Conservation (phyloP, 1,139 yeast genomes). For the Nakaseomyces nivariensis region DNA sequence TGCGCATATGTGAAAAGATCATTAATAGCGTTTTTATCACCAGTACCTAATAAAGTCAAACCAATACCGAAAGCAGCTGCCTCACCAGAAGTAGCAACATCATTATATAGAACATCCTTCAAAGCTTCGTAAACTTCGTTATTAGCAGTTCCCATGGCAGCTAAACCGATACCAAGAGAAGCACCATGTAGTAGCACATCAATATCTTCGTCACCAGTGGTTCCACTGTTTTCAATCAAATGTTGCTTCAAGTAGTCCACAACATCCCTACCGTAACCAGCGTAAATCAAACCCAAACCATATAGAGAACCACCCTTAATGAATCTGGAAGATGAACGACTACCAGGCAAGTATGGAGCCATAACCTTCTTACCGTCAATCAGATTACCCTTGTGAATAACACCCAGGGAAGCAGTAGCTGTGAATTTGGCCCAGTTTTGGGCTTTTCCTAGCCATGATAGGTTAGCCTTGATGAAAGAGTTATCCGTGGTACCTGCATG, state of each 20-base stretch:
- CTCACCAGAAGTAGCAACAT: conserved; percentile 90
- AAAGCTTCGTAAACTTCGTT: conserved; percentile 70
- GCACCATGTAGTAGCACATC: conserved; percentile 95
- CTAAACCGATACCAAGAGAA: conserved; percentile 89
- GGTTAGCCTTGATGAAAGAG: conserved; percentile 77
- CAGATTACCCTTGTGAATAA: conserved; percentile 88
- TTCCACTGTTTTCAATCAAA: conserved; percentile 56
- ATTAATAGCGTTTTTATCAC: conserved; percentile 55
- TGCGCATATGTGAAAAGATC: conserved; percentile 90
- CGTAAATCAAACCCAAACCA: conserved; percentile 88
- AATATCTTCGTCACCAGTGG: conserved; percentile 62
- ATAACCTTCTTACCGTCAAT: conserved; percentile 82
- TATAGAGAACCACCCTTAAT: conserved; percentile 94
- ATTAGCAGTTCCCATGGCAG: conserved; percentile 88
- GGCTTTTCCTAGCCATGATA: conserved; percentile 96
- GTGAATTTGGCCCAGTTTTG: conserved; percentile 97
- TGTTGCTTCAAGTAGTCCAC: conserved; percentile 69
- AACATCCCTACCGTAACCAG: conserved; percentile 82
- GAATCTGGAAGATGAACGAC: conserved; percentile 61
- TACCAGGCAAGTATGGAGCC: conserved; percentile 87
- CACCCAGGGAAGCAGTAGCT: conserved; percentile 97
- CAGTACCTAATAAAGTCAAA: conserved; percentile 90
- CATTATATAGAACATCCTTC: conserved; percentile 76
- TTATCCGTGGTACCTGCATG: conserved; percentile 97
- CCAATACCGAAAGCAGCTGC: conserved; percentile 98